phyloP scores from a whole-genome alignment of 164 flowering plant genomes.

The Houttuynia cordata region DNA sequence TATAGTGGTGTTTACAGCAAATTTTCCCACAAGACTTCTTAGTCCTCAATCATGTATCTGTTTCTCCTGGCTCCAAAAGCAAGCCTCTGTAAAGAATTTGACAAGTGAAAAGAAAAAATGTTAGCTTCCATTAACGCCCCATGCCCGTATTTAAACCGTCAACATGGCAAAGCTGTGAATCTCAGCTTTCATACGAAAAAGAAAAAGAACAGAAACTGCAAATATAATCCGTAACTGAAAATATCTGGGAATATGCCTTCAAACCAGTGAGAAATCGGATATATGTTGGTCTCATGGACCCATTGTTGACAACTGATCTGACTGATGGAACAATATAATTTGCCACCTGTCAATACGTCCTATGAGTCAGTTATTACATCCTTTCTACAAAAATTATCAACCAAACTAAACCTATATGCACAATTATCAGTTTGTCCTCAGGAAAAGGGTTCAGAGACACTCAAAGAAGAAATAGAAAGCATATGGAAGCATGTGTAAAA shows the following conservation, averaged over 20 bases:
- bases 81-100: conserved; percentile 37
- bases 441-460: no score
- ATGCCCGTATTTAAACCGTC: not conserved
- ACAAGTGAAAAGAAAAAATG: not conserved
- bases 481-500: no score
- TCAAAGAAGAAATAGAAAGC: no score
- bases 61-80: conserved; percentile 93
- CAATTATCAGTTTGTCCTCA: no score
- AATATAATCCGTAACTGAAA: conserved; percentile 48
- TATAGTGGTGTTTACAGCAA: no score
- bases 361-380: not conserved
- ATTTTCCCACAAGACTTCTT: conserved; percentile 2
- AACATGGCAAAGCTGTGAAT: not conserved
- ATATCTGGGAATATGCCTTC: conserved; percentile 92
- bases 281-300: conserved; percentile 67
- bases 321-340: conserved; percentile 64
- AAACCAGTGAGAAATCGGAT: conserved; percentile 85
- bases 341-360: conserved; percentile 45
- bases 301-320: conserved; percentile 43
- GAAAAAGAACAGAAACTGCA: not conserved
- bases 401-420: no score
- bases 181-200: not conserved
- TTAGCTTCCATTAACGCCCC: no score
- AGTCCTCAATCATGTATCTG: conserved; percentile 65
- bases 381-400: no score